These are phyloP conservation scores for Pestalotiopsis sp. DNA, from an alignment of 2,329 filamentous ascomycete genomes.

Conservation along the genomic window DNA sequence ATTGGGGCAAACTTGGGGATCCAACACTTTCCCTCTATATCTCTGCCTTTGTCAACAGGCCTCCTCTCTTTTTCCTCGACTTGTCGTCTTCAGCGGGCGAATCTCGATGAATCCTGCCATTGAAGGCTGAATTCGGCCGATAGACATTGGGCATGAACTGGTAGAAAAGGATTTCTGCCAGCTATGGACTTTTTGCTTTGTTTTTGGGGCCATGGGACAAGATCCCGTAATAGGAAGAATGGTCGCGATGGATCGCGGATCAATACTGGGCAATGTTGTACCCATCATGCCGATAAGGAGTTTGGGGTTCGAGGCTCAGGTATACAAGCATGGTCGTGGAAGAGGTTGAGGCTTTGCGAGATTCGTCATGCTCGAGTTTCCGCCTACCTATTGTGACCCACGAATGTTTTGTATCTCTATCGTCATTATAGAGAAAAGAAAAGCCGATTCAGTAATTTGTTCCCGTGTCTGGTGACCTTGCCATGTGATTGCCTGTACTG, in stretches of 20 bases:
- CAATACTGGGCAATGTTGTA: neutral
- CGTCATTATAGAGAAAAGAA: neutral
- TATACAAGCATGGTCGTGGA: neutral
- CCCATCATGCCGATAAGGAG: neutral
- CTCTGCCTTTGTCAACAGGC: neutral
- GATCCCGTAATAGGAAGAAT: neutral
- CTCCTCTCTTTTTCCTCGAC: neutral
- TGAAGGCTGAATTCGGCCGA: neutral
- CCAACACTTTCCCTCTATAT: neutral
- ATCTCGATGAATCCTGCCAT: neutral
- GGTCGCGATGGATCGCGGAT: neutral
- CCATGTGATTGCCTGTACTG: neutral
- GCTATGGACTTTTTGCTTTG: neutral
- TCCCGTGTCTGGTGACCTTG: neutral
- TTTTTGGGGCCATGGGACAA: neutral
- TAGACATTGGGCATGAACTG: neutral
- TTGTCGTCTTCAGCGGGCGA: neutral
- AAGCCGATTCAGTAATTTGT: neutral
- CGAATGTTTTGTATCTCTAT: neutral
- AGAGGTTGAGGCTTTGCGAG: neutral
- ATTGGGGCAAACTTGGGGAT: neutral
- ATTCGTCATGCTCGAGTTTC: neutral
- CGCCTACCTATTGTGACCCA: neutral
- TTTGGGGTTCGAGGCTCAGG: neutral
- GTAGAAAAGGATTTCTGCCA: neutral